Conservation (phyloP, 2,329 filamentous ascomycete species). For the Macrophomina tecta region DNA sequence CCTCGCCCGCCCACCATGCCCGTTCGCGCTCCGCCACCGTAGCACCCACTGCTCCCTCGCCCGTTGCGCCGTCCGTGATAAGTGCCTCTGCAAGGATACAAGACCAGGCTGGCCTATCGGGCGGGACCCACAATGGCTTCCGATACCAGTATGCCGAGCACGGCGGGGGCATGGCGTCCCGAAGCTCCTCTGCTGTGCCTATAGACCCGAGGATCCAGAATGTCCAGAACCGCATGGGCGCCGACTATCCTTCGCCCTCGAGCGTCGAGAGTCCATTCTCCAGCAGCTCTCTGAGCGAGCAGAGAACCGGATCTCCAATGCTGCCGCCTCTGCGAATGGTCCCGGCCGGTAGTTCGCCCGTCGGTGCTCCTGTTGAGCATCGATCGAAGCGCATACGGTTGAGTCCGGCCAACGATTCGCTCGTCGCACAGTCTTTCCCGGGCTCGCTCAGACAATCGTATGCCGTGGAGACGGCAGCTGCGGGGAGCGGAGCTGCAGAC, state of each 20-base stretch:
- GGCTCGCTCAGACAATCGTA: neutral
- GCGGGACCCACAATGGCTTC: neutral
- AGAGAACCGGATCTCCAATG: constrained; percentile 11
- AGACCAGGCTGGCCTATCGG: constrained; percentile 6
- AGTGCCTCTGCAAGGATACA: neutral
- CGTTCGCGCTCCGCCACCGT: constrained; percentile 33
- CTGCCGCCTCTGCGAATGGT: constrained; percentile 21
- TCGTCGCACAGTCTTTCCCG: constrained; percentile 5
- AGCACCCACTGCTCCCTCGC: constrained; percentile 28
- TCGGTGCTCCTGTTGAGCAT: constrained; percentile 36
- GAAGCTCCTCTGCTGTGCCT: constrained; percentile 4
- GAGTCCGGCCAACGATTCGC: constrained; percentile 33
- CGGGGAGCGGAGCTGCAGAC: constrained; percentile 32
- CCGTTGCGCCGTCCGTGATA: constrained; percentile 25
- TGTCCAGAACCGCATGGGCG: constrained; percentile 16
- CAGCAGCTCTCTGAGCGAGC: neutral
- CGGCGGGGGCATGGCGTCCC: neutral
- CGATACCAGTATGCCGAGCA: neutral
- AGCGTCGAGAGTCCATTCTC: neutral
- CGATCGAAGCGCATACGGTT: constrained; percentile 43
- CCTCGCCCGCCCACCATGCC: neutral
- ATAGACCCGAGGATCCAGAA: constrained; percentile 25
- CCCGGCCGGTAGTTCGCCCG: neutral
- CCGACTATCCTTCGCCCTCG: constrained; percentile 37
- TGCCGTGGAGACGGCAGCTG: constrained; percentile 7